A percentile compares a stretch with the other conserved stretches of the same genome.
Conservation (phyloP, 2,329 filamentous ascomycete genomes). For the Penicillium olsonii region DNA sequence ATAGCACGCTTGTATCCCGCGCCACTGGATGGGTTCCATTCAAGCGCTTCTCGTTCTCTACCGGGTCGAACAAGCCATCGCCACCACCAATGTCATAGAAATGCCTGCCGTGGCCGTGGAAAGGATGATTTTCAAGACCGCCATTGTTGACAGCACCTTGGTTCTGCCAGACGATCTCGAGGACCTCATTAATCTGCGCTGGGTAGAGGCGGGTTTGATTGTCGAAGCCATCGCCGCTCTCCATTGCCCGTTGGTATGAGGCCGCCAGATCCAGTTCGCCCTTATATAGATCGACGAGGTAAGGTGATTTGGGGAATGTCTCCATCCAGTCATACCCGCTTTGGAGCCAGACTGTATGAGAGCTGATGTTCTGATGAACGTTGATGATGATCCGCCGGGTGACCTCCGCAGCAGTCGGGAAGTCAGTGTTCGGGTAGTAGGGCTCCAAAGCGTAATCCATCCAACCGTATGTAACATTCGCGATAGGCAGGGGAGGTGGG, state of each 20-base stretch:
- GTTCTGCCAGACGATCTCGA: constrained; percentile 49
- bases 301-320: constrained; percentile 36
- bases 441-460: constrained; percentile 27
- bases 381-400: constrained; percentile 2
- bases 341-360: constrained; percentile 31
- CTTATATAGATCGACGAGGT: constrained; percentile 51
- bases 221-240: constrained; percentile 41
- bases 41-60: constrained; percentile 45
- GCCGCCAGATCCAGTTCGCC: constrained; percentile 41
- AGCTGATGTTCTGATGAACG: constrained; percentile 25
- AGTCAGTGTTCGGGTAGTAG: constrained; percentile 15
- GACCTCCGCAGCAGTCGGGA: constrained; percentile 39
- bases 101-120: constrained; percentile 51
- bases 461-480: constrained; percentile 3
- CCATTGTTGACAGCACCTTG: constrained; percentile 27
- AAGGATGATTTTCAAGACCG: constrained; percentile 45
- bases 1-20: constrained; percentile 57
- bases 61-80: constrained; percentile 47
- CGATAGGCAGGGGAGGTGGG: constrained; percentile 6
- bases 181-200: constrained; percentile 48
- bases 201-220: constrained; percentile 43
- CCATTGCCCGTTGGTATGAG: constrained; percentile 37
- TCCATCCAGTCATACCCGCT: constrained; percentile 53
- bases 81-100: constrained; percentile 51
- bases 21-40: constrained; percentile 41